phyloP scores from a whole-genome alignment of 306 rosid genomes.

The Cyclanthera cordifolia region DNA sequence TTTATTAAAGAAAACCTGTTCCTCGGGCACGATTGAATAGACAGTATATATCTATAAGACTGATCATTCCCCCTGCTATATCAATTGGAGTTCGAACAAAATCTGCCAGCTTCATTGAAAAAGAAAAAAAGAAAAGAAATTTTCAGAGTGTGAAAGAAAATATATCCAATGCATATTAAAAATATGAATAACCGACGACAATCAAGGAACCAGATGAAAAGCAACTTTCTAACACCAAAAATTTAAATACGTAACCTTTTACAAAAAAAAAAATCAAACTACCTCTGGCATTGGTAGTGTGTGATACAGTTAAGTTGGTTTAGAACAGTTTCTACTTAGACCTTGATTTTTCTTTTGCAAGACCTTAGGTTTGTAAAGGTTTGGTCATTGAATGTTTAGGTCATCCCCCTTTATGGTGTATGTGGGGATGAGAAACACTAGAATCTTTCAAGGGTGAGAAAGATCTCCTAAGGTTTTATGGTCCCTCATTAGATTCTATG shows the following conservation, averaged over 20 bases:
- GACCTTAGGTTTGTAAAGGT: too few relatives aligned
- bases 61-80: slow-evolving; percentile 84
- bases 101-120: slow-evolving; percentile 71
- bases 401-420: too few relatives aligned
- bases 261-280: neutral
- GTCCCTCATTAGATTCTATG: too few relatives aligned
- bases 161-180: neutral
- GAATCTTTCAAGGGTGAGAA: too few relatives aligned
- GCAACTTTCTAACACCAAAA: neutral
- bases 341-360: too few relatives aligned
- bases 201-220: neutral
- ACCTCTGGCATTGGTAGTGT: too few relatives aligned
- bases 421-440: too few relatives aligned
- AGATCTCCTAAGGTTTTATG: too few relatives aligned
- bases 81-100: slow-evolving; percentile 81
- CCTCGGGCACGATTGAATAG: slow-evolving; percentile 96
- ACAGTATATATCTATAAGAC: slow-evolving; percentile 81
- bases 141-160: neutral
- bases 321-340: too few relatives aligned
- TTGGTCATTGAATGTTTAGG: too few relatives aligned
- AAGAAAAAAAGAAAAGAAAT: neutral
- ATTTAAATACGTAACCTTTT: neutral
- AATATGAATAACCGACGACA: neutral
- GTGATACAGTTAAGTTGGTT: too few relatives aligned
- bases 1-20: slow-evolving; percentile 49